phyloP scores from a whole-genome alignment of 2,329 filamentous ascomycete species.

The Apiospora arundinis region DNA sequence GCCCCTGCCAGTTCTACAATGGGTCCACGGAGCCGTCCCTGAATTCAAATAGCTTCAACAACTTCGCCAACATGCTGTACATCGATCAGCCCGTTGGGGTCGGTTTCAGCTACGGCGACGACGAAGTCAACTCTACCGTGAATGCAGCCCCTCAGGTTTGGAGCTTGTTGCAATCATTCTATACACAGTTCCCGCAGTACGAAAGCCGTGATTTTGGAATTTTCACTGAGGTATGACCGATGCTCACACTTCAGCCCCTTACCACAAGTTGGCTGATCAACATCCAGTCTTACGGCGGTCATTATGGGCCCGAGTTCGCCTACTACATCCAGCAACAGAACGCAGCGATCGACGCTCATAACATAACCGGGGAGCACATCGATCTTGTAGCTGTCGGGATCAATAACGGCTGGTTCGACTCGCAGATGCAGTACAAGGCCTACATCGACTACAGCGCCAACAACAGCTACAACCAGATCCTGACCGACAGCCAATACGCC shows the following conservation, averaged over 20 bases:
- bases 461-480: conserved; percentile 49
- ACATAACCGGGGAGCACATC: conserved; percentile 40
- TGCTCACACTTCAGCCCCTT: background rate
- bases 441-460: conserved; percentile 40
- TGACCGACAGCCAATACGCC: conserved; percentile 40
- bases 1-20: conserved; percentile 51
- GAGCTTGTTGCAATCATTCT: conserved; percentile 64
- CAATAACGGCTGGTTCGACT: conserved; percentile 41
- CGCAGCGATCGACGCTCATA: conserved; percentile 51
- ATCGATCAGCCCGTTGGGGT: conserved; percentile 45
- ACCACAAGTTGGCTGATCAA: background rate
- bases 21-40: conserved; percentile 43
- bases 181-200: conserved; percentile 68
- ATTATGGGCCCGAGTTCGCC: conserved; percentile 64
- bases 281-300: conserved; percentile 57
- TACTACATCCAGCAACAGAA: conserved; percentile 63
- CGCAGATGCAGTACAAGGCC: conserved; percentile 33
- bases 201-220: conserved; percentile 62
- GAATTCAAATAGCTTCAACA: conserved; percentile 53
- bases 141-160: conserved; percentile 57
- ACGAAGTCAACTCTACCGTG: conserved; percentile 47
- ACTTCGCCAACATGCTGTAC: conserved; percentile 50
- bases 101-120: conserved; percentile 49
- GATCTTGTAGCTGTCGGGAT: conserved; percentile 42
- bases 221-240: conserved; percentile 50